These are phyloP conservation scores for Picea sitchensis DNA, from an alignment of 75 land plant genomes.

Conservation along the genomic window DNA sequence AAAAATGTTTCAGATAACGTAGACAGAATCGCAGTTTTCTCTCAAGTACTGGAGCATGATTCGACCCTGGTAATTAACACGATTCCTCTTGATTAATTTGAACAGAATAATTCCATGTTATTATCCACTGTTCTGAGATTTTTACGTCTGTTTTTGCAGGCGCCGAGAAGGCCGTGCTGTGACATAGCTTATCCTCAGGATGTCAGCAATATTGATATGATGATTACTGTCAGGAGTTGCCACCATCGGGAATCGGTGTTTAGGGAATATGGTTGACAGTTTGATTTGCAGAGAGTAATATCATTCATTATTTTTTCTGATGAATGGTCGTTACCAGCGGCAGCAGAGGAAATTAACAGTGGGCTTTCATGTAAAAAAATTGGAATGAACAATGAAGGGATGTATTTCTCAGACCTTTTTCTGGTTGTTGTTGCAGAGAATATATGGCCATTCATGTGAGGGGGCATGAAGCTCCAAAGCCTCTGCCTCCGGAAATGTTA, in stretches of 20 bases:
- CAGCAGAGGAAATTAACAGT: too few relatives aligned
- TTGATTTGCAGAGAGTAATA: too few relatives aligned
- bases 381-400: too few relatives aligned
- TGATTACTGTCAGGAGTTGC: neutral
- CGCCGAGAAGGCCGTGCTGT: conserved; percentile 9
- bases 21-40: neutral
- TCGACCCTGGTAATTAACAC: neutral
- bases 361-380: too few relatives aligned
- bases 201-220: neutral
- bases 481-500: too few relatives aligned
- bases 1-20: neutral
- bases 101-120: neutral
- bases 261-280: too few relatives aligned
- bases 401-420: too few relatives aligned
- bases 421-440: too few relatives aligned
- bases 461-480: too few relatives aligned
- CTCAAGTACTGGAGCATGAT: neutral
- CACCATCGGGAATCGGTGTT: neutral
- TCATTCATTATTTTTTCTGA: too few relatives aligned
- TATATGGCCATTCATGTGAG: too few relatives aligned
- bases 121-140: neutral
- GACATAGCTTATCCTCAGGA: neutral
- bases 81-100: neutral
- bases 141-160: neutral
- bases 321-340: too few relatives aligned